Evolutionary conservation across 2,329 filamentous ascomycete species (phyloP), one percentile per base, ranked within the genome.

Genomic region (Bisporella sp.): DNA sequence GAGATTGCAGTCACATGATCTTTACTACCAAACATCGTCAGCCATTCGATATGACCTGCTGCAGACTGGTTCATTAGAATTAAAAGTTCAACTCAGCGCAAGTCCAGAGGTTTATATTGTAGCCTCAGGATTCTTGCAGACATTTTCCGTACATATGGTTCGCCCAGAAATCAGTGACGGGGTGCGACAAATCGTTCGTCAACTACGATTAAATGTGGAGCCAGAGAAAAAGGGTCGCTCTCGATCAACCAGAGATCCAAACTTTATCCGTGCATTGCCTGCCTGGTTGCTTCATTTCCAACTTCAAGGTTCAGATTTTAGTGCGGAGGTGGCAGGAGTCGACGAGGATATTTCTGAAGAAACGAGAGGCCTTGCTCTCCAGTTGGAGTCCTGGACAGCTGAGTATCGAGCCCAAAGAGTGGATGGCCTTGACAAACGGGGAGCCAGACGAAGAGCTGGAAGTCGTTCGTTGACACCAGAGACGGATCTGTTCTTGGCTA

Each of bases 151-250:
- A 45, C 93, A 90, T 62, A 85, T 99, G 75, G 84, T 96, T 6
- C 84, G 92, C 28, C 85, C 89, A 5, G 93, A 99, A 64, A 96
- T 99, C 52, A 93, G 85, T 48, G 87, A 95, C 62, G 95, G 93
- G 28, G 76, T 99, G 32, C 87, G 88, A 29, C 89, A 97, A 65
- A 96, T 99, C 55, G 82, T 96, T 11, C 81, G 83, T 41, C 90
- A 97, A 63, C 76, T 96, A 47, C 81, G 85, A 42, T 81, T 81
- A 31, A 82, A 87, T 54, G 77, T 86, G 7, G 77, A 85, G 55
- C 78, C 82, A 3, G 79, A 82, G 52, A 84, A 79, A 64, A 71
- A 77, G 37, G 67, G 66, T 4, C 66, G 66, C 39, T 71, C 72
- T n/a, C 76, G 71, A 50, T 72, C 72, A 7, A 67, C 73, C 33